A percentile compares a stretch with the other conserved stretches of the same genome.
Conservation (phyloP, 208 protist species). For the Crithidia brevicula region DNA sequence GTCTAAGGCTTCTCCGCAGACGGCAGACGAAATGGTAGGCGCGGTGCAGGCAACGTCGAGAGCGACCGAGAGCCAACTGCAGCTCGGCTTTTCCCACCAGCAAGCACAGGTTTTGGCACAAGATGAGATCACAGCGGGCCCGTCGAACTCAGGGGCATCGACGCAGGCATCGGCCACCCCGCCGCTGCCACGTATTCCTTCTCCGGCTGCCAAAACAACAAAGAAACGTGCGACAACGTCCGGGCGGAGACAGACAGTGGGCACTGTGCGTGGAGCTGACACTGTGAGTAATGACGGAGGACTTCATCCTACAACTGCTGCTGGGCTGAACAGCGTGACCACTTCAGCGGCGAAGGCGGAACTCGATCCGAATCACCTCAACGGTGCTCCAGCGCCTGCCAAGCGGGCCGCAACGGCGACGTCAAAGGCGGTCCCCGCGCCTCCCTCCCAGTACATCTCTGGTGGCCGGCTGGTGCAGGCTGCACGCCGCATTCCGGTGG, state of each 20-base stretch:
- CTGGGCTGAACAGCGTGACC: not conserved
- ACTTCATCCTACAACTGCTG: too few species aligned
- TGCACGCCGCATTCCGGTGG: conserved; percentile 5
- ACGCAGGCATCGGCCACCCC: not conserved
- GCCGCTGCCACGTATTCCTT: not conserved
- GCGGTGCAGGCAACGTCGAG: too few species aligned
- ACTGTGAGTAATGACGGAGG: too few species aligned
- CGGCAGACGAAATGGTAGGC: too few species aligned
- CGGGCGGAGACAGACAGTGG: not conserved
- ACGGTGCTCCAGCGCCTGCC: not conserved
- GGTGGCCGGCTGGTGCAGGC: conserved; percentile 18
- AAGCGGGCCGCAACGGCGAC: conserved; percentile 2
- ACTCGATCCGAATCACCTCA: too few species aligned
- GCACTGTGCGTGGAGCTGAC: too few species aligned
- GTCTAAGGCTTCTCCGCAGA: too few species aligned
- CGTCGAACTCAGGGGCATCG: not conserved
- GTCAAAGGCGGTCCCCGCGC: not conserved
- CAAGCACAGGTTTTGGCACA: conserved; percentile 10
- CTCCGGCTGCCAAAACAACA: not conserved
- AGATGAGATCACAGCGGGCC: not conserved
- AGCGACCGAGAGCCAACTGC: too few species aligned
- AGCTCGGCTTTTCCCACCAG: conserved; percentile 2
- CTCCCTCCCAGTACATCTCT: not conserved
- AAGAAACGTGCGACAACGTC: not conserved
- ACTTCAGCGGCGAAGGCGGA: not conserved